These are phyloP conservation scores for Parachaetomium inaequale DNA, from an alignment of 495 filamentous ascomycete species.

Conservation along the genomic window DNA sequence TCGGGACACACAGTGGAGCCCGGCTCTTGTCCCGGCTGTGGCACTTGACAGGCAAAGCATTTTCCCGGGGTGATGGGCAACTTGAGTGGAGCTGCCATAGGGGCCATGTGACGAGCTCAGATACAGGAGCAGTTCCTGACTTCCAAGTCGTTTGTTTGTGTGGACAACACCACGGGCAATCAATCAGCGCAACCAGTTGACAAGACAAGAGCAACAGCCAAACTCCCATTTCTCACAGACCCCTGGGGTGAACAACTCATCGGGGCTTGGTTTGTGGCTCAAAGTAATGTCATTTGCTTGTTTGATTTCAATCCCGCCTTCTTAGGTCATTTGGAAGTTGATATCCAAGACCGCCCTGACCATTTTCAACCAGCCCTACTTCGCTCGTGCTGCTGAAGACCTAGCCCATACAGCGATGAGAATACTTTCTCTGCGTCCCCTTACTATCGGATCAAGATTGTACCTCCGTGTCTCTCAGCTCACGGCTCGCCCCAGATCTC, in stretches of 20 bases:
- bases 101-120: too few species aligned
- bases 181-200: too few species aligned
- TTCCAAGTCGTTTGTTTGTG: too few species aligned
- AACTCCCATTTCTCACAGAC: too few species aligned
- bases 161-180: too few species aligned
- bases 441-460: not conserved
- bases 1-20: slow-evolving; percentile 13
- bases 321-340: slow-evolving; percentile 15
- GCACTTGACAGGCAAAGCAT: slow-evolving; percentile 25
- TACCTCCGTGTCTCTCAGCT: not conserved
- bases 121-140: too few species aligned
- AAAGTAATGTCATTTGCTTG: not conserved
- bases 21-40: slow-evolving; percentile 30
- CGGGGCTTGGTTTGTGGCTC: too few species aligned
- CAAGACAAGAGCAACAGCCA: too few species aligned
- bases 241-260: too few species aligned
- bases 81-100: not conserved
- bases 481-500: slow-evolving; percentile 66
- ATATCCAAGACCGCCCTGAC: slow-evolving; percentile 17
- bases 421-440: not conserved
- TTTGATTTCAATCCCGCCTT: not conserved
- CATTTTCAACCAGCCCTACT: not conserved
- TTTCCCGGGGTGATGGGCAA: slow-evolving; percentile 15
- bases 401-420: not conserved
- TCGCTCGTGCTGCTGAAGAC: not conserved